A percentile compares a stretch with the other conserved stretches of the same genome.
Evolutionary conservation across 164 flowering plant genomes (phyloP).

Genomic region (Magnolia changhungtana): DNA sequence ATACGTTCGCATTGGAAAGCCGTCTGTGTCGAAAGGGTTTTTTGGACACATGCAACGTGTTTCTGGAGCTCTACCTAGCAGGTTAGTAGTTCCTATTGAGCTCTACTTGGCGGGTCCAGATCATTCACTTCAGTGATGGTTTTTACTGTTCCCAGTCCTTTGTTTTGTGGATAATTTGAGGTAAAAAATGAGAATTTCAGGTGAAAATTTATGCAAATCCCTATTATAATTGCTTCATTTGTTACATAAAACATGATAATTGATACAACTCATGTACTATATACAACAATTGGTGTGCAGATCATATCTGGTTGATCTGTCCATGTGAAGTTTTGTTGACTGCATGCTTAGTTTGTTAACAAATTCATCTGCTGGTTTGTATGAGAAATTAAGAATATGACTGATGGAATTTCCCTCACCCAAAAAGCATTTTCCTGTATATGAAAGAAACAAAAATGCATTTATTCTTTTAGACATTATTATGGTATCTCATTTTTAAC

Average conservation of each 20-base stretch:
- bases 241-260: too few relatives aligned
- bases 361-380: not conserved
- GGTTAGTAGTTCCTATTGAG: constrained; percentile 32
- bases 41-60: constrained; percentile 58
- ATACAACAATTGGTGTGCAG: too few relatives aligned
- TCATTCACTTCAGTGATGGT: too few relatives aligned
- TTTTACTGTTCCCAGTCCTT: too few relatives aligned
- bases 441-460: not conserved
- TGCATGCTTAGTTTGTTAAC: not conserved
- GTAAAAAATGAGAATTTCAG: too few relatives aligned
- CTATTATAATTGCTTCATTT: too few relatives aligned
- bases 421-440: not conserved
- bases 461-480: not conserved
- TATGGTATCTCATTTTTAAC: too few relatives aligned
- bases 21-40: constrained; percentile 55
- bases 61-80: constrained; percentile 81
- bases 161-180: too few relatives aligned
- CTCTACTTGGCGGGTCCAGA: not conserved
- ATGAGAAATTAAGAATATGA: not conserved
- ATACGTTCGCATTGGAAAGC: constrained; percentile 77
- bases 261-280: too few relatives aligned
- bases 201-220: too few relatives aligned
- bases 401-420: not conserved
- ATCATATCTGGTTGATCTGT: too few relatives aligned
- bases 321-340: not conserved